These are phyloP conservation scores for Colletotrichum destructivum DNA, from an alignment of 2,329 filamentous ascomycete species.

Conservation along the genomic window DNA sequence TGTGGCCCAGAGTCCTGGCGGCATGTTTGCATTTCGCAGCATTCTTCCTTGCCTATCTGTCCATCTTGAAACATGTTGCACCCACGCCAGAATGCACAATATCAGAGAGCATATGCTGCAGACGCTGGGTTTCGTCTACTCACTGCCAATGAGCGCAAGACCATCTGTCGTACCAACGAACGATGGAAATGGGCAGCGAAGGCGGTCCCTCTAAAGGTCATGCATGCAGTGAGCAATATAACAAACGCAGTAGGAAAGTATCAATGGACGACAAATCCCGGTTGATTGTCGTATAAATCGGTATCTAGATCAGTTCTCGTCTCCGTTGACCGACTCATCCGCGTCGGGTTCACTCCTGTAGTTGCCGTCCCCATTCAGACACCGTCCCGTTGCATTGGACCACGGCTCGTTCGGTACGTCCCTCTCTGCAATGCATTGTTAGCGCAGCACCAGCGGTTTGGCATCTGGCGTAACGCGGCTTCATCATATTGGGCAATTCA, in stretches of 20 bases:
- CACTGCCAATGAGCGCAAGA: background rate
- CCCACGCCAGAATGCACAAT: no score
- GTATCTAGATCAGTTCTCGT: background rate
- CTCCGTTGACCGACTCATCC: background rate
- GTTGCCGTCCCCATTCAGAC: background rate
- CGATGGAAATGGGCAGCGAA: no score
- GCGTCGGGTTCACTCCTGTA: background rate
- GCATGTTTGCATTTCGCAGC: background rate
- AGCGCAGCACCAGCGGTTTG: no score
- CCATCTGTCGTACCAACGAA: background rate
- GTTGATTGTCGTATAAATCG: no score
- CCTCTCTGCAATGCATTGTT: no score
- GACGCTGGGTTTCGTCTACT: background rate
- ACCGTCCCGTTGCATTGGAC: background rate
- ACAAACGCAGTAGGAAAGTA: no score
- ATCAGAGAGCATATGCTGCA: background rate
- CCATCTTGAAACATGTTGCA: constrained; percentile 23
- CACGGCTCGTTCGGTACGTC: background rate
- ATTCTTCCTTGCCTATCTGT: constrained; percentile 31
- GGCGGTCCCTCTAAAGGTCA: no score
- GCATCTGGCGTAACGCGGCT: no score
- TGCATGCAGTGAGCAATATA: no score
- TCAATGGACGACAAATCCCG: no score
- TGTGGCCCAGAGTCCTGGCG: background rate
- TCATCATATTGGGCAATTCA: background rate